phyloP scores from a whole-genome alignment of 805 yeast species.

The Saturnispora diversa region DNA sequence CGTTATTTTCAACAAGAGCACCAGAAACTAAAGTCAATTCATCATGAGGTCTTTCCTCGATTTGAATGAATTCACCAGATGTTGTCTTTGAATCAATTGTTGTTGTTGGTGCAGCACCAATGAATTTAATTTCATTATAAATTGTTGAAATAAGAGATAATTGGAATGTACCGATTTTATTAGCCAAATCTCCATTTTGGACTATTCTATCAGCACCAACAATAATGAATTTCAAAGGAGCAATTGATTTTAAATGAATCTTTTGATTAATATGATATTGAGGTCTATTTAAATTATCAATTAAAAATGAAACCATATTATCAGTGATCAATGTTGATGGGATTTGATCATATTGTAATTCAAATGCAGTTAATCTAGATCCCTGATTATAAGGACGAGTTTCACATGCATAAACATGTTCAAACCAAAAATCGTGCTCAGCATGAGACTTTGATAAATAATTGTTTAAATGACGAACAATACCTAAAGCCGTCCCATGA shows the following conservation, averaged over 20 bases:
- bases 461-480: conserved; percentile 62
- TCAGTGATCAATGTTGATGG: conserved; percentile 89
- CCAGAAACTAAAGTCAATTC: conserved; percentile 79
- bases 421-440: conserved; percentile 37
- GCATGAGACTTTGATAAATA: conserved; percentile 28
- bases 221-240: conserved; percentile 80
- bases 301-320: conserved; percentile 78
- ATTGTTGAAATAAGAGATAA: conserved; percentile 64
- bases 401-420: conserved; percentile 79
- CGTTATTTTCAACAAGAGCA: conserved; percentile 35
- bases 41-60: conserved; percentile 77
- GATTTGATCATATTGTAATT: conserved; percentile 72
- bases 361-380: conserved; percentile 86
- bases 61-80: conserved; percentile 67
- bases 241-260: conserved; percentile 24
- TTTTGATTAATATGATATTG: conserved; percentile 23
- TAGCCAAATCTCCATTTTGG: conserved; percentile 90
- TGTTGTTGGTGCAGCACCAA: conserved; percentile 93
- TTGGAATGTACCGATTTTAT: conserved; percentile 93
- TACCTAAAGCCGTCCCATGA: conserved; percentile 94
- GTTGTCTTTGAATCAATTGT: conserved; percentile 67
- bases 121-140: conserved; percentile 63
- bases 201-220: conserved; percentile 97
- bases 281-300: conserved; percentile 34
- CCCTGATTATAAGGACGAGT: conserved; percentile 98